phyloP scores from a whole-genome alignment of 2,329 filamentous ascomycete genomes.

The Pyricularia pennisetigena region DNA sequence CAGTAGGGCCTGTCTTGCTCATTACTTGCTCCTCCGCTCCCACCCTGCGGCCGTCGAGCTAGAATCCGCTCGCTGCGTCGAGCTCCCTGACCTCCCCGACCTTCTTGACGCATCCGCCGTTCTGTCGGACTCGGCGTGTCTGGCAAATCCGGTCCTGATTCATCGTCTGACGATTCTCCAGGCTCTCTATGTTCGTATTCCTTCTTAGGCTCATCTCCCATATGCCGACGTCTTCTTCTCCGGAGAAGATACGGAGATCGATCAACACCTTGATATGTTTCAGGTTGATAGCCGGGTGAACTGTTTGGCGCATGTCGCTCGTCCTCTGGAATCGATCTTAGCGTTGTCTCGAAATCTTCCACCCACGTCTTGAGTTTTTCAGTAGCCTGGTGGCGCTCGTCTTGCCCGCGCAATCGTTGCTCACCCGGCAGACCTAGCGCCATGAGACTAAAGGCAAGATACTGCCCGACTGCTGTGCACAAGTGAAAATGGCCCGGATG shows the following conservation, averaged over 20 bases:
- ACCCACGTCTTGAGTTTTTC: no score
- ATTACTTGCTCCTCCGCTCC: neutral
- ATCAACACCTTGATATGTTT: neutral
- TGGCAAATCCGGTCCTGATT: neutral
- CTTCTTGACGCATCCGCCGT: neutral
- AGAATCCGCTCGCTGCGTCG: neutral
- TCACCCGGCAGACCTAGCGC: slow-evolving; percentile 11
- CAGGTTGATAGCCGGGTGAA: neutral
- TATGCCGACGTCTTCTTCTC: neutral
- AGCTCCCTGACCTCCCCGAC: neutral
- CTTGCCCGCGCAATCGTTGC: no score
- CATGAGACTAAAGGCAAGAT: slow-evolving; percentile 19
- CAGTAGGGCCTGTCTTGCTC: neutral
- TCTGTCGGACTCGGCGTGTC: neutral
- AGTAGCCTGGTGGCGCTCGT: no score
- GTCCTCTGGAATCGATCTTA: neutral
- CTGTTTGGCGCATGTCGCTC: neutral
- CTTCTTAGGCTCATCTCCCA: neutral
- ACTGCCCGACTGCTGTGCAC: slow-evolving; percentile 18
- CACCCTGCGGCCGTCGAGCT: neutral
- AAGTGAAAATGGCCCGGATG: slow-evolving; percentile 11
- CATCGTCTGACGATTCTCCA: neutral
- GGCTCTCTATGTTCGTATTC: neutral
- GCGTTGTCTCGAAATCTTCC: neutral
- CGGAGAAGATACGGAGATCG: neutral